These are phyloP conservation scores for Komagataella ulmi DNA, from an alignment of 805 yeast species.

Conservation along the genomic window DNA sequence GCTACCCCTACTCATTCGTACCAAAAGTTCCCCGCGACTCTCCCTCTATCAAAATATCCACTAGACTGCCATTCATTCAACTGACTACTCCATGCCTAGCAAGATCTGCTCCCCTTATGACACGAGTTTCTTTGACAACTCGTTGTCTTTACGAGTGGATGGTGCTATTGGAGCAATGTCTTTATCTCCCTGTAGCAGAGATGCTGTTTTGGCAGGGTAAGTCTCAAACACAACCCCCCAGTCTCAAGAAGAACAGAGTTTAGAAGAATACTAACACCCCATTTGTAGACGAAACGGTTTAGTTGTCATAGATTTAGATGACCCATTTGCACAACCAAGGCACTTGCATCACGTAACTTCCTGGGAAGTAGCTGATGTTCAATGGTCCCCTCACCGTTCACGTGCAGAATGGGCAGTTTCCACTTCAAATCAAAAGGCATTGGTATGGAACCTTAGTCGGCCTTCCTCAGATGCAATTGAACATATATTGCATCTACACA, in stretches of 20 bases:
- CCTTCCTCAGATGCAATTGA: constrained; percentile 57
- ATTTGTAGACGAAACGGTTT: constrained; percentile 50
- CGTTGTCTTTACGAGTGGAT: constrained; percentile 77
- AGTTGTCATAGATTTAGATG: constrained; percentile 84
- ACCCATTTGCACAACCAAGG: constrained; percentile 90
- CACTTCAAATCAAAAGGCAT: constrained; percentile 89
- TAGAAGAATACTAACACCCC: background rate
- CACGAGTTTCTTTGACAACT: constrained; percentile 62
- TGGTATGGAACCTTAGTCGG: constrained; percentile 83
- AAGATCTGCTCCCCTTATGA: constrained; percentile 15
- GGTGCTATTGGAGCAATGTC: constrained; percentile 89
- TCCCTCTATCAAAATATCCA: background rate
- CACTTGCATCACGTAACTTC: constrained; percentile 87
- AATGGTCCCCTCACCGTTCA: constrained; percentile 87
- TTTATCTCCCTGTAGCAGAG: constrained; percentile 80
- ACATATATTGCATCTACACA: constrained; percentile 79
- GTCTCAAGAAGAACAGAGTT: background rate
- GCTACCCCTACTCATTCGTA: background rate
- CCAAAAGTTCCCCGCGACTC: background rate
- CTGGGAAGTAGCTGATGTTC: constrained; percentile 98
- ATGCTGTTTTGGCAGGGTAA: constrained; percentile 78
- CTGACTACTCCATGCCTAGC: background rate
- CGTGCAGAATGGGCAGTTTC: constrained; percentile 89
- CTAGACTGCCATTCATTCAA: background rate
- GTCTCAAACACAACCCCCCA: background rate